Percentiles rank a stretch among this genome's conserved stretches.
phyloP scores from a whole-genome alignment of 768 basidiomycete species.

The Cytidiella melzeri region DNA sequence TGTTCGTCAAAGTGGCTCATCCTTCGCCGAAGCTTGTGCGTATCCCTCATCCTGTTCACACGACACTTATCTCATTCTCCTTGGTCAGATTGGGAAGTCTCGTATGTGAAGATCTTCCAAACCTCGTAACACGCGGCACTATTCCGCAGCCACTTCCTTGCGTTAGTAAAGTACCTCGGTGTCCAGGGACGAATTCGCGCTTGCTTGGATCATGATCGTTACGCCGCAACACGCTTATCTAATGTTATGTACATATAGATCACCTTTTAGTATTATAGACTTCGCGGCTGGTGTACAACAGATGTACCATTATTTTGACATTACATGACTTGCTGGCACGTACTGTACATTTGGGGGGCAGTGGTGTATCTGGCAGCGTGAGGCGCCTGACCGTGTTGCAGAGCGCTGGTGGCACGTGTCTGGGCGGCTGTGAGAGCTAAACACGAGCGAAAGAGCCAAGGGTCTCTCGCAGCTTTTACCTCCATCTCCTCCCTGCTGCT shows the following conservation, averaged over 20 bases:
- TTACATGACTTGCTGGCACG: neutral
- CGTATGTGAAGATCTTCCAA: conserved; percentile 70
- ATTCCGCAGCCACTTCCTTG: neutral
- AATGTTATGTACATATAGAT: conserved; percentile 4
- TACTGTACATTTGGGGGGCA: neutral
- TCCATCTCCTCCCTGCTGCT: conserved; percentile 10
- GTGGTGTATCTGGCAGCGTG: neutral
- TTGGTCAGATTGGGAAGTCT: conserved; percentile 72
- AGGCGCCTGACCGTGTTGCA: too few relatives aligned
- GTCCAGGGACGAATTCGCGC: neutral
- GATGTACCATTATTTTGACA: neutral
- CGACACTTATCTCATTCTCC: conserved; percentile 4
- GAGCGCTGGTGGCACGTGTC: neutral
- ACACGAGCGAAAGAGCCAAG: conserved; percentile 6
- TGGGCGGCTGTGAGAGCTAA: neutral
- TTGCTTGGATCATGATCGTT: neutral
- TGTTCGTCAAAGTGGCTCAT: conserved; percentile 62
- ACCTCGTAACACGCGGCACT: conserved; percentile 15
- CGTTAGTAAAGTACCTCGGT: neutral
- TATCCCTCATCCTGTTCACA: conserved; percentile 16
- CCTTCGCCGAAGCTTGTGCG: conserved; percentile 77
- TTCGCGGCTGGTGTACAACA: neutral
- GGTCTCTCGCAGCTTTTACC: conserved; percentile 6
- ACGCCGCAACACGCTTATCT: conserved; percentile 3
- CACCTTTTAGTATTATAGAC: neutral